phyloP scores from a whole-genome alignment of 2,329 filamentous ascomycete genomes.

The Tolypocladium nubicola region DNA sequence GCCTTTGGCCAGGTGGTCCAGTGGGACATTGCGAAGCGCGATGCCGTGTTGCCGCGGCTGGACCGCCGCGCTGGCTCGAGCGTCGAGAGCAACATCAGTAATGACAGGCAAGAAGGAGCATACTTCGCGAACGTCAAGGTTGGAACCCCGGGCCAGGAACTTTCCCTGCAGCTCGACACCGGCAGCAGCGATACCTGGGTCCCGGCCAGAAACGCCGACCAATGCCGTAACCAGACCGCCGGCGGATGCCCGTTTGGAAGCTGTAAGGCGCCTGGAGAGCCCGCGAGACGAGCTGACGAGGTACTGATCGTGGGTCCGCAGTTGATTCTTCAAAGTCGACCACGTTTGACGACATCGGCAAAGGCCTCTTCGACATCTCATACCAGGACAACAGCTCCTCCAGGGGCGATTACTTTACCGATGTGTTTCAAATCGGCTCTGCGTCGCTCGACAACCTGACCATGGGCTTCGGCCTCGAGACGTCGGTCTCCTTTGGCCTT shows the following conservation, averaged over 20 bases:
- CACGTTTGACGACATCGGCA: slow-evolving; percentile 32
- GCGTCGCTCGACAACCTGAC: slow-evolving; percentile 42
- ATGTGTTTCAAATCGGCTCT: slow-evolving; percentile 43
- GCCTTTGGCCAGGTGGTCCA: slow-evolving; percentile 27
- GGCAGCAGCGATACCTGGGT: slow-evolving; percentile 59
- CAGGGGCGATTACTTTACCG: slow-evolving; percentile 47
- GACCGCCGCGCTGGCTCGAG: slow-evolving; percentile 26
- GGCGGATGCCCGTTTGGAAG: slow-evolving; percentile 31
- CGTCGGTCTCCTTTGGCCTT: slow-evolving; percentile 45
- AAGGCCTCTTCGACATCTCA: slow-evolving; percentile 41
- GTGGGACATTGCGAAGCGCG: slow-evolving; percentile 34
- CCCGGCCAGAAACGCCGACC: slow-evolving; percentile 23
- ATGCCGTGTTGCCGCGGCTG: slow-evolving; percentile 15
- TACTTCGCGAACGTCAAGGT: slow-evolving; percentile 48
- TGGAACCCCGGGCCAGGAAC: slow-evolving; percentile 45
- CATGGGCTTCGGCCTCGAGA: slow-evolving; percentile 46
- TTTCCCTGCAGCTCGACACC: slow-evolving; percentile 52
- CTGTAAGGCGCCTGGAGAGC: slow-evolving; percentile 26
- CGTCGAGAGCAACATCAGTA: slow-evolving; percentile 31
- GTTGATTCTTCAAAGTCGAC: slow-evolving; percentile 34
- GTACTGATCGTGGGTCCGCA: slow-evolving; percentile 19
- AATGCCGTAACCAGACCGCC: slow-evolving; percentile 23
- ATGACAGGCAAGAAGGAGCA: slow-evolving; percentile 30
- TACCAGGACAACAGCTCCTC: slow-evolving; percentile 52
- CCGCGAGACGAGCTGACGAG: neutral